Conservation (phyloP, 768 basidiomycete genomes). For the Ephemerocybe angulata region DNA sequence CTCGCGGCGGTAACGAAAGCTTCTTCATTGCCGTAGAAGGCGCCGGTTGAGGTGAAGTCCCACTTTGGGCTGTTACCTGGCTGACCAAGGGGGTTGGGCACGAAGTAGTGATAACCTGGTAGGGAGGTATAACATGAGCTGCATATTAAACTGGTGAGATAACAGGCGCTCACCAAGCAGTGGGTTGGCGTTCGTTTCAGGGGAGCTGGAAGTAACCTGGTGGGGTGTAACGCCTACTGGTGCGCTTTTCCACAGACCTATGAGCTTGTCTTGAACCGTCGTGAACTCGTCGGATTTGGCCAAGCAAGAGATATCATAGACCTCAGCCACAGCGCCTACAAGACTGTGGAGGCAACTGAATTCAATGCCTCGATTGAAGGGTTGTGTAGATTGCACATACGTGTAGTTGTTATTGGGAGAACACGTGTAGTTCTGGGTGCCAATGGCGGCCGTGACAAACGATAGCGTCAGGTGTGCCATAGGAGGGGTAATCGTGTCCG, state of each 20-base stretch:
- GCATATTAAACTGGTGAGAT: background rate
- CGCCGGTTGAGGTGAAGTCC: conserved; percentile 45
- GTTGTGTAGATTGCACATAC: conserved; percentile 27
- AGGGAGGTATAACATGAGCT: background rate
- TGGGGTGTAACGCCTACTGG: conserved; percentile 15
- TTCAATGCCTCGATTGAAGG: background rate
- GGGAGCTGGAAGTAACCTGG: conserved; percentile 17
- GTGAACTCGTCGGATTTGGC: conserved; percentile 25
- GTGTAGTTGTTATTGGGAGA: conserved; percentile 38
- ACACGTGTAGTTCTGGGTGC: conserved; percentile 58
- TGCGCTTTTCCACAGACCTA: conserved; percentile 17
- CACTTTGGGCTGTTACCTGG: conserved; percentile 44
- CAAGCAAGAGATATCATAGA: conserved; percentile 55
- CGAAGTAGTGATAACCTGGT: conserved; percentile 53
- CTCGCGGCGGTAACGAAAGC: conserved; percentile 42
- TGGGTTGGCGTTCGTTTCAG: conserved; percentile 9
- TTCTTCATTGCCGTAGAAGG: conserved; percentile 30
- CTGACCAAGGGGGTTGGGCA: conserved; percentile 40
- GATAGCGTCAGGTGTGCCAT: conserved; percentile 29
- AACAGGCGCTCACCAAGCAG: conserved; percentile 29
- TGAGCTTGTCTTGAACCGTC: conserved; percentile 20
- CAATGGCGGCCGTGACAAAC: conserved; percentile 45
- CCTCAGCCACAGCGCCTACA: conserved; percentile 47
- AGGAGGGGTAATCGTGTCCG: conserved; percentile 31
- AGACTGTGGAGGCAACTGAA: too few relatives aligned